Conservation (phyloP, 129 eudicot genomes). For the Logfia minima region DNA sequence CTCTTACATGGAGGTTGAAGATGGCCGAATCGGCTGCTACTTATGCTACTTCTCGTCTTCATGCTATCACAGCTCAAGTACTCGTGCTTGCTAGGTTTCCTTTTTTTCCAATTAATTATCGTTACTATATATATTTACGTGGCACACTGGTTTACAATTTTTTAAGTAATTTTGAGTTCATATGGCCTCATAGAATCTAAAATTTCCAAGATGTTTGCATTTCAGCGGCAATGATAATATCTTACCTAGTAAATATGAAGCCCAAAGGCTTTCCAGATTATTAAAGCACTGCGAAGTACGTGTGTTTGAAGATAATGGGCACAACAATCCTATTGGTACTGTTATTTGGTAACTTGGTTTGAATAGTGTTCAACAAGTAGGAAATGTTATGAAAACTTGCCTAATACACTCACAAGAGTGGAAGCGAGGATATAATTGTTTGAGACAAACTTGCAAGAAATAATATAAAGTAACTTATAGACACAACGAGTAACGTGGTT, state of each 20-base stretch:
- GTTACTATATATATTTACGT: not conserved
- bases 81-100: constrained; percentile 57
- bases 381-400: too few relatives aligned
- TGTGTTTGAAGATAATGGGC: constrained; percentile 65
- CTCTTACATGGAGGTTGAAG: constrained; percentile 57
- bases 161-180: not conserved
- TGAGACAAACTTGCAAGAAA: too few relatives aligned
- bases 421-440: too few relatives aligned
- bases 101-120: not conserved
- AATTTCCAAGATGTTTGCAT: constrained; percentile 24
- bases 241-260: constrained; percentile 73
- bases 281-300: constrained; percentile 59
- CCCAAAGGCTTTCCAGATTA: constrained; percentile 52
- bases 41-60: constrained; percentile 62
- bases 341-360: not conserved
- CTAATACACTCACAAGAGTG: too few relatives aligned
- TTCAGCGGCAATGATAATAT: constrained; percentile 76
- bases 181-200: not conserved
- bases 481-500: too few relatives aligned
- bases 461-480: too few relatives aligned
- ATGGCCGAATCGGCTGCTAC: constrained; percentile 56
- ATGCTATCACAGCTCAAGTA: constrained; percentile 54
- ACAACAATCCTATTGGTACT: constrained; percentile 74
- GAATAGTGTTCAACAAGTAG: not conserved
- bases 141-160: not conserved